phyloP scores from a whole-genome alignment of 164 flowering plant genomes.

The Platanus orientalis region DNA sequence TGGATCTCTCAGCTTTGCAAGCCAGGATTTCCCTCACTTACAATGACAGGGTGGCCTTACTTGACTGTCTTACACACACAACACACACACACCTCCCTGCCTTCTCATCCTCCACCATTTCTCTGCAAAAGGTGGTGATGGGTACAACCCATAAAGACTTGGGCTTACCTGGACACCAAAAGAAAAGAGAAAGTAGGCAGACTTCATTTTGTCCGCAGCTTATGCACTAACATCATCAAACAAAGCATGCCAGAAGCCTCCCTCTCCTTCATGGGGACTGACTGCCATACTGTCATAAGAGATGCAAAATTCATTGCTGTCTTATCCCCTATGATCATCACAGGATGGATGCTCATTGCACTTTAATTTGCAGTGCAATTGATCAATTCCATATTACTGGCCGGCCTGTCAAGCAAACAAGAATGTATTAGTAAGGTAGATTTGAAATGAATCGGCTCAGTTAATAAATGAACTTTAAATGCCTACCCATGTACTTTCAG shows the following conservation, averaged over 20 bases:
- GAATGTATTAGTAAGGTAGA: not conserved
- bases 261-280: constrained; percentile 32
- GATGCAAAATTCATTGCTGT: constrained; percentile 6
- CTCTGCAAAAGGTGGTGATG: constrained; percentile 32
- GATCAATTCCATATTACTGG: constrained; percentile 2
- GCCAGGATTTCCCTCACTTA: constrained; percentile 35
- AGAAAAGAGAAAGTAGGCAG: constrained; percentile 14
- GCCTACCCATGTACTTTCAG: no score
- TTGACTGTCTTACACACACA: constrained; percentile 31
- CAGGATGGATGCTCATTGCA: not conserved
- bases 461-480: not conserved
- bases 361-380: not conserved
- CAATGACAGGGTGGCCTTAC: constrained; percentile 45
- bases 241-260: constrained; percentile 23
- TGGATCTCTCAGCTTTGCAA: constrained; percentile 49
- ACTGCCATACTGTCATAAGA: constrained; percentile 10
- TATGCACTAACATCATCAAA: constrained; percentile 21
- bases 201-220: constrained; percentile 25
- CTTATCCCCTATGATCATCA: not conserved
- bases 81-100: constrained; percentile 19
- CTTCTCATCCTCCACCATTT: constrained; percentile 37
- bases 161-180: constrained; percentile 39
- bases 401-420: constrained; percentile 15
- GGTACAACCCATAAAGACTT: constrained; percentile 49
- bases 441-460: not conserved